These are phyloP conservation scores for Penicillium robsamsonii DNA, from an alignment of 495 filamentous ascomycete genomes.

Conservation along the genomic window DNA sequence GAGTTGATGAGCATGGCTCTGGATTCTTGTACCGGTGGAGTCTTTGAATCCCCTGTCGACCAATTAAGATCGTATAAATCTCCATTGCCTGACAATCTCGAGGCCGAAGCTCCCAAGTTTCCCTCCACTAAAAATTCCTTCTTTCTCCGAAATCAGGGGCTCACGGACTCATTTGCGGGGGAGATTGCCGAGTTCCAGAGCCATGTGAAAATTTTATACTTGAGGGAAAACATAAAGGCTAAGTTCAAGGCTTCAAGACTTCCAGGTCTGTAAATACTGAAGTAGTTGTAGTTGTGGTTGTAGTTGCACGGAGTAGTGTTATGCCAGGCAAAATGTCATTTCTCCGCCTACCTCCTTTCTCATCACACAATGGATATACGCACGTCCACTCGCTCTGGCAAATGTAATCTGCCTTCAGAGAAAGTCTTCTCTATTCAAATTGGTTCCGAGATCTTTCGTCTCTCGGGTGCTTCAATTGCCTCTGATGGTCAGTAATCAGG, in stretches of 20 bases:
- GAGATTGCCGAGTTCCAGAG: slow-evolving; percentile 19
- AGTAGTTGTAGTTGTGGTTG: too few relatives aligned
- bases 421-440: slow-evolving; percentile 94
- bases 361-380: slow-evolving; percentile 11
- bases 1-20: not conserved
- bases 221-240: too few relatives aligned
- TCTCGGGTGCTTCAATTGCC: slow-evolving; percentile 91
- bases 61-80: not conserved
- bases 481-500: slow-evolving; percentile 79
- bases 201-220: slow-evolving; percentile 21
- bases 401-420: slow-evolving; percentile 45
- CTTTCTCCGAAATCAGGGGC: not conserved
- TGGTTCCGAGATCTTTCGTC: slow-evolving; percentile 82
- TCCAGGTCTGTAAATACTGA: too few relatives aligned
- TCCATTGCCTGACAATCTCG: not conserved
- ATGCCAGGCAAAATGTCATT: not conserved
- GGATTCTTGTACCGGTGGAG: not conserved
- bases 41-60: not conserved
- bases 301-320: too few relatives aligned
- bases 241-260: too few relatives aligned
- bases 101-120: not conserved
- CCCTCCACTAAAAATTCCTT: not conserved
- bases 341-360: not conserved
- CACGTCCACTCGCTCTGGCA: slow-evolving; percentile 1
- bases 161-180: not conserved